These are phyloP conservation scores for Tubosaeta sp. DNA, from an alignment of 768 basidiomycete genomes.

Conservation along the genomic window DNA sequence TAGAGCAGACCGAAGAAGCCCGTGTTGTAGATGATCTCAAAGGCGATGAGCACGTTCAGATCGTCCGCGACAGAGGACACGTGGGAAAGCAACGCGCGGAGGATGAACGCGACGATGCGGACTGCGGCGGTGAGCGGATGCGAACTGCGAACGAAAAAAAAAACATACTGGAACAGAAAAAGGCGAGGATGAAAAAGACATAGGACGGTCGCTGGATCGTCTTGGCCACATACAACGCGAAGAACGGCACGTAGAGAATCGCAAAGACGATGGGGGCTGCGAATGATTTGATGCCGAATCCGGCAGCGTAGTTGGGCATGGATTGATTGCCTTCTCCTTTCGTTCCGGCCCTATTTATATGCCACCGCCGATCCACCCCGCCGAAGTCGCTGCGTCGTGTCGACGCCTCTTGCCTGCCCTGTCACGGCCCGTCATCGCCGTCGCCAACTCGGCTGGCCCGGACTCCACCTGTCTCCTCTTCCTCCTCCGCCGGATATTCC, in stretches of 20 bases:
- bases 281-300: conserved; percentile 21
- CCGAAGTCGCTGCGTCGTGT: conserved; percentile 41
- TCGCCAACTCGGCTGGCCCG: conserved; percentile 79
- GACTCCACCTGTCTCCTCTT: conserved; percentile 80
- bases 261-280: conserved; percentile 26
- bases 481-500: conserved; percentile 46
- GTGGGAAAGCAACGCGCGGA: conserved; percentile 14
- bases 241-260: conserved; percentile 19
- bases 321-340: not conserved
- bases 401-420: no score
- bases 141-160: rapidly evolving
- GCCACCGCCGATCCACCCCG: conserved; percentile 34
- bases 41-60: conserved; percentile 22
- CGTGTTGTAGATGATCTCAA: conserved; percentile 31
- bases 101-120: conserved; percentile 14
- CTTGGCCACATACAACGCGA: conserved; percentile 12
- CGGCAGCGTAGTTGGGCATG: conserved; percentile 17
- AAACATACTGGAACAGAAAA: conserved; percentile 29
- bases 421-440: conserved; percentile 30
- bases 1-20: conserved; percentile 32
- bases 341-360: not conserved
- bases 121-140: not conserved
- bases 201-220: conserved; percentile 16
- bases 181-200: conserved; percentile 16
- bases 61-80: conserved; percentile 21